Base-by-base conservation (phyloP, 1,284 basidiomycete genomes). In the Somion occarium region DNA sequence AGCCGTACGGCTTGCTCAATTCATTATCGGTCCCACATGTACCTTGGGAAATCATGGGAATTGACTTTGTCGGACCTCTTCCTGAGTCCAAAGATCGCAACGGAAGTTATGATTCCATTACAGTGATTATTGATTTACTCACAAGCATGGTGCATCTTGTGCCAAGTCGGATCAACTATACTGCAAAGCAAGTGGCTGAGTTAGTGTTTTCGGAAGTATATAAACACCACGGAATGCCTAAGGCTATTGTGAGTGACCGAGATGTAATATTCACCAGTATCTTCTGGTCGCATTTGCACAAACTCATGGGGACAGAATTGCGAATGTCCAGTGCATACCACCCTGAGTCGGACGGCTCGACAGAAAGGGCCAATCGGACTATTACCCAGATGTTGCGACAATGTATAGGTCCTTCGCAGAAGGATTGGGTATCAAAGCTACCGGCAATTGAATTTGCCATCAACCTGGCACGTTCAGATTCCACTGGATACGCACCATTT, bases 401-500 rank as follows among this genome's bases (percentile, higher is more conserved):
- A 1, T 41, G 56, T n/a, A 58, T 71, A 0, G 7, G 45, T 0
- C 55, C 59, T 0, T 58, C 66, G 20, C 69, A 72, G 48, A 54
- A 56, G 13, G 62, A 71, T 43, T 72, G 68, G 68, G 56, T 59
- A 0, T 38, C 54, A 0, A 58, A 59, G 38, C 3, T 67, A 1
- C 64, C 67, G 0, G 39, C n/a, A n/a, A n/a, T n/a, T n/a, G n/a
- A n/a, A n/a, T n/a, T n/a, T n/a, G n/a, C n/a, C n/a, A n/a, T n/a
- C 62, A 15, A 60, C 65, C 0, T 64, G 70, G 39, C 12, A 11
- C 9, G 13, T 12, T 76, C 66, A 0, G 64, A 63, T 24, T 65
- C 61, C 0, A 75, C 69, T 0, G 64, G 67, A 0, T 71, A 62
- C 44, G 49, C n/a, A n/a, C n/a, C n/a, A n/a, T n/a, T n/a, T n/a